phyloP scores from a whole-genome alignment of 192 early-diverging fungal genomes.

The Coemansia sp. region DNA sequence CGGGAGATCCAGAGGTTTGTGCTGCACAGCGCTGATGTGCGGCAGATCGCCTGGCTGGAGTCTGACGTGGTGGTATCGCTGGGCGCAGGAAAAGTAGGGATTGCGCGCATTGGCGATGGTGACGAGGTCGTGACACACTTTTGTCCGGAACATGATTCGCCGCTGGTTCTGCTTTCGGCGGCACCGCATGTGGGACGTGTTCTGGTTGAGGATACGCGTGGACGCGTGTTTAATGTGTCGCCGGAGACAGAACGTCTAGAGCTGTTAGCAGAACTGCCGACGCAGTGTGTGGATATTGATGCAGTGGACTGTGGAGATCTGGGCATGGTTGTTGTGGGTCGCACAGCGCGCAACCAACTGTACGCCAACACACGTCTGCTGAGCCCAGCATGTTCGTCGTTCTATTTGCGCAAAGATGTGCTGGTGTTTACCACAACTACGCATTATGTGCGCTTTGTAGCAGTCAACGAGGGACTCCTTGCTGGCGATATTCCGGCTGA shows the following conservation, averaged over 20 bases:
- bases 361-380: conserved; percentile 72
- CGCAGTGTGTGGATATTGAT: conserved; percentile 33
- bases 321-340: conserved; percentile 60
- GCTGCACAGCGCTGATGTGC: conserved; percentile 11
- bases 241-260: conserved; percentile 1
- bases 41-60: conserved; percentile 72
- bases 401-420: conserved; percentile 76
- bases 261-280: conserved; percentile 9
- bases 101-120: neutral
- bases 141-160: neutral
- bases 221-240: conserved; percentile 42
- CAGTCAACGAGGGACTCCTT: conserved; percentile 35
- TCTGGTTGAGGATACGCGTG: conserved; percentile 45
- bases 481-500: conserved; percentile 9
- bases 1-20: conserved; percentile 1
- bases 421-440: conserved; percentile 83
- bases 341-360: conserved; percentile 79
- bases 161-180: conserved; percentile 15
- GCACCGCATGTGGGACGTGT: conserved; percentile 10
- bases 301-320: conserved; percentile 4
- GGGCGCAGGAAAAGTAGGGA: conserved; percentile 8
- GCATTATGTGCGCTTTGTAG: conserved; percentile 76
- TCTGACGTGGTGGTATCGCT: conserved; percentile 58
- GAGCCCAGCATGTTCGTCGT: conserved; percentile 80
- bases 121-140: neutral